Evolutionary conservation across 306 rosid genomes (phyloP).

Genomic region (Quercus agrifolia): DNA sequence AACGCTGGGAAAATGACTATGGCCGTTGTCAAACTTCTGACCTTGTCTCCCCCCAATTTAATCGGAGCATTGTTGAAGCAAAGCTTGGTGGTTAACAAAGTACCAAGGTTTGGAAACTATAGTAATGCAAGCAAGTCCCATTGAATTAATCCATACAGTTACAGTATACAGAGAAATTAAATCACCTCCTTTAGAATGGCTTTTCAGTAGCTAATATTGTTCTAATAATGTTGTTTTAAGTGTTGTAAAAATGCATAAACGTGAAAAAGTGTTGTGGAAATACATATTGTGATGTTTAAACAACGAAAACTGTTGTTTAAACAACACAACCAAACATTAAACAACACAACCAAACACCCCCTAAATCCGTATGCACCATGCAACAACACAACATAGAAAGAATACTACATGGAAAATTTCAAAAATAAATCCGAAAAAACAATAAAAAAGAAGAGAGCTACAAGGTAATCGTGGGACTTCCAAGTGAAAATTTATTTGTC

Average conservation of each 20-base stretch:
- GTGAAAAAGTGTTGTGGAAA: no score
- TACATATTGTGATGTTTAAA: no score
- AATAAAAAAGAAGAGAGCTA: background rate
- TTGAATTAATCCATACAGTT: background rate
- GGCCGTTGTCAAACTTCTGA: background rate
- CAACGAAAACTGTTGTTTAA: no score
- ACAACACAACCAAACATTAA: no score
- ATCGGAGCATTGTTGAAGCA: background rate
- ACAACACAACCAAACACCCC: no score
- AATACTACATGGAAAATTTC: background rate
- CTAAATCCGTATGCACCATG: background rate
- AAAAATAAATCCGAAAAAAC: background rate
- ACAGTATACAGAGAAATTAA: background rate
- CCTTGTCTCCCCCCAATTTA: no score
- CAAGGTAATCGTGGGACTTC: conserved; percentile 10
- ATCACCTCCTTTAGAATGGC: background rate
- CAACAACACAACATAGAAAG: background rate
- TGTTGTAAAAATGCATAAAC: fast-evolving
- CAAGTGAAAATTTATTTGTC: conserved; percentile 30
- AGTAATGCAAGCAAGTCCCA: no score
- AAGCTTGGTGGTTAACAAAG: background rate
- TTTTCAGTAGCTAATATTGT: background rate
- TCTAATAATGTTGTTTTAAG: no score
- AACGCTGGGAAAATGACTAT: background rate
- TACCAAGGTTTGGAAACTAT: background rate